Base-by-base conservation (phyloP, 2,329 filamentous ascomycete genomes). In the Cladosporium sp. region DNA sequence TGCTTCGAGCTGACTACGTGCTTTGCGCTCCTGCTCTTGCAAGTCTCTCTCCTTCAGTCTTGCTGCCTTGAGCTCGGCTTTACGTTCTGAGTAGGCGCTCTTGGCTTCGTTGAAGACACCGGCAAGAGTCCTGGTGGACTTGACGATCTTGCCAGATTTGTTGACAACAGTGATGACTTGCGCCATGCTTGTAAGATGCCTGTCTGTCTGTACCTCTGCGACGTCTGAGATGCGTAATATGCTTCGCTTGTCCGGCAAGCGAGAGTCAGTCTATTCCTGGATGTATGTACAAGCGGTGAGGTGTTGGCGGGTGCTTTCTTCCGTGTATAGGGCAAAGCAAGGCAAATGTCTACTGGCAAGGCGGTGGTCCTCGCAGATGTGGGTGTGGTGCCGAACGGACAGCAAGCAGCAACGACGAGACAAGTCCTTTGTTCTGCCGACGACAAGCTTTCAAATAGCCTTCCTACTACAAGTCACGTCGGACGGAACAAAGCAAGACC, bases 91-190 rank as follows among this genome's bases (percentile, higher is more conserved):
- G 79, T 98, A 98, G 66, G 91, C 91, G 63, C 89, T 88, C 76
- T 92, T 92, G 69, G 93, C 94, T 76, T 97, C 93, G 77, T 92
- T 96, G 84, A 96, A 96, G 75, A 97, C 90, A 76, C 88, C 89
- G 74, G 96, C 86, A 26, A 98, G 83, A 72, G 97, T 91, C 80
- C 96, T 97, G 75, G 92, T 92, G 66, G 90, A 95, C 83, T 89
- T 93, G 72, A 97, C 91, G 59, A 96, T 89, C 80, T 96, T 96
- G 73, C 92, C 92, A 65, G 92, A 95, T 78, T 87, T 93, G 82
- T 96, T 95, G 79, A 96, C 90, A 74, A 96, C 91, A 70, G 92
- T 93, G 71, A 97, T 88, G 58, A 91, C 94, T 79, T 96, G 89
- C 57, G 70, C 68, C n/a, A 69, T 63, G 60, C 16, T 30, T 54